Evolutionary conservation across 2,329 filamentous ascomycete species (phyloP).

Genomic region (Penicillium hesseltinei): DNA sequence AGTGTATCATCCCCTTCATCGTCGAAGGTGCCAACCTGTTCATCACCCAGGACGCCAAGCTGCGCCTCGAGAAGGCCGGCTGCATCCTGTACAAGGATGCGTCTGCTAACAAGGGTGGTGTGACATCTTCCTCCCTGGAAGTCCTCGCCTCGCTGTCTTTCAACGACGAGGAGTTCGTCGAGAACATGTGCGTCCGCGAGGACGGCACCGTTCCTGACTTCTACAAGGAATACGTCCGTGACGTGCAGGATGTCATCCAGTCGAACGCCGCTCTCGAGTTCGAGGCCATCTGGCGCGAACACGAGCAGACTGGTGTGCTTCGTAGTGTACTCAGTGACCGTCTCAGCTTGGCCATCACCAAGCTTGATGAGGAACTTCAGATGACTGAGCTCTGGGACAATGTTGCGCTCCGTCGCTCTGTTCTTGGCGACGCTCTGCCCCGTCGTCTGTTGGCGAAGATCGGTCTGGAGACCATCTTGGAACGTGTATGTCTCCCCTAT

Average conservation of each 20-base stretch:
- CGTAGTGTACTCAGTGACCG: constrained; percentile 89
- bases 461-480: constrained; percentile 81
- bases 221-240: constrained; percentile 88
- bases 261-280: constrained; percentile 92
- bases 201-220: constrained; percentile 79
- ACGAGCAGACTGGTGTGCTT: constrained; percentile 73
- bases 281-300: constrained; percentile 96
- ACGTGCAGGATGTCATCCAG: constrained; percentile 87
- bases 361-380: constrained; percentile 93
- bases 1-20: constrained; percentile 84
- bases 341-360: constrained; percentile 89
- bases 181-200: constrained; percentile 87
- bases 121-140: constrained; percentile 94
- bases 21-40: constrained; percentile 98
- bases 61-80: constrained; percentile 91
- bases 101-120: constrained; percentile 96
- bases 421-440: constrained; percentile 82
- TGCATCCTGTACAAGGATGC: constrained; percentile 97
- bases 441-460: constrained; percentile 82
- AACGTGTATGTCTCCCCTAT: constrained; percentile 60
- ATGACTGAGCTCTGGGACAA: constrained; percentile 89
- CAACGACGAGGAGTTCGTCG: constrained; percentile 80
- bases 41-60: constrained; percentile 97
- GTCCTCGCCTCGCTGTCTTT: constrained; percentile 93
- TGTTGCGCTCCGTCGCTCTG: constrained; percentile 69